phyloP scores from a whole-genome alignment of 371 early-diverging fungal genomes.

The Mortierella sp. region DNA sequence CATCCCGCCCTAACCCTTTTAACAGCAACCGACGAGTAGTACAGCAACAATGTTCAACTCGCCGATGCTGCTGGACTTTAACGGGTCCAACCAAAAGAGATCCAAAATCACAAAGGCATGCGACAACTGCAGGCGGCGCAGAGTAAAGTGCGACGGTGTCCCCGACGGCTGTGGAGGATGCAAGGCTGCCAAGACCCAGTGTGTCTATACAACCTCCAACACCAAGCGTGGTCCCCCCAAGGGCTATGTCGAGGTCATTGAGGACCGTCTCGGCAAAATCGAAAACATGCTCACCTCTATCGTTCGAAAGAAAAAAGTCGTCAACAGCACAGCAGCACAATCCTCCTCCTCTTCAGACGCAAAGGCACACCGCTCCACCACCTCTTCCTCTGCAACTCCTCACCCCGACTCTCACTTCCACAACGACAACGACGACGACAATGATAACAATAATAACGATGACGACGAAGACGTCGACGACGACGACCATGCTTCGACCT shows the following conservation, averaged over 20 bases:
- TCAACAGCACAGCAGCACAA: neutral
- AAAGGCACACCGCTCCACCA: neutral
- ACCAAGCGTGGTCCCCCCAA: constrained; percentile 80
- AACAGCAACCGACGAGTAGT: constrained; percentile 4
- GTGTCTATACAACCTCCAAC: constrained; percentile 66
- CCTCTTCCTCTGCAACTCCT: neutral
- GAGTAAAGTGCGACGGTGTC: constrained; percentile 68
- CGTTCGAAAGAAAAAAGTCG: constrained; percentile 44
- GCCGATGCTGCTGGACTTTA: constrained; percentile 54
- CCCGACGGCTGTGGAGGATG: constrained; percentile 64
- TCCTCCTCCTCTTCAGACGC: constrained; percentile 4
- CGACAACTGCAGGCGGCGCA: constrained; percentile 64
- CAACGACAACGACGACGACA: constrained; percentile 10
- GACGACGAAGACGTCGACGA: constrained; percentile 37
- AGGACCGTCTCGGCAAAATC: constrained; percentile 73
- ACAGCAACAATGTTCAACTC: constrained; percentile 49
- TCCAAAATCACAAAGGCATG: constrained; percentile 60
- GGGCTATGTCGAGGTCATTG: constrained; percentile 80
- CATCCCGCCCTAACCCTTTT: neutral
- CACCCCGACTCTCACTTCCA: constrained; percentile 8
- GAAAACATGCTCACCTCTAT: constrained; percentile 65
- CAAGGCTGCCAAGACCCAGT: constrained; percentile 60
- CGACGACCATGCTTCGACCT: constrained; percentile 37
- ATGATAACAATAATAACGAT: constrained; percentile 14
- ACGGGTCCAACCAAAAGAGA: constrained; percentile 41